Percentiles rank a stretch among this genome's conserved stretches.
These are phyloP conservation scores for Aspergillus pseudotamarii DNA, from an alignment of 2,329 filamentous ascomycete species.

Conservation along the genomic window DNA sequence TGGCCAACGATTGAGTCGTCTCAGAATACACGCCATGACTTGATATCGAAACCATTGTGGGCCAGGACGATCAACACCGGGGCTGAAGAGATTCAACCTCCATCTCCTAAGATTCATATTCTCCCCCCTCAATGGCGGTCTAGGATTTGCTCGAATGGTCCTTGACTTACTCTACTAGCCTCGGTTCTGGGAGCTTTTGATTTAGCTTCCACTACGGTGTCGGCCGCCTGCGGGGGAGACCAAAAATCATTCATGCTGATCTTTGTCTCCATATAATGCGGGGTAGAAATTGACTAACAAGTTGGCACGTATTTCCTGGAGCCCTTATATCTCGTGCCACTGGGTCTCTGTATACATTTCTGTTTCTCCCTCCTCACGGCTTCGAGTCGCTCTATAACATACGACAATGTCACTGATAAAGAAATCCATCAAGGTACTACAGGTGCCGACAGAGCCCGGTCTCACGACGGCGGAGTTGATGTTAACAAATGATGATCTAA, in stretches of 20 bases:
- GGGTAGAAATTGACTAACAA: neutral
- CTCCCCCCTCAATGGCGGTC: neutral
- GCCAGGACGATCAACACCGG: too few species aligned
- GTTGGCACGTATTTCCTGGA: too few species aligned
- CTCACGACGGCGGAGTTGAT: neutral
- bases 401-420: neutral
- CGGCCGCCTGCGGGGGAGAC: neutral
- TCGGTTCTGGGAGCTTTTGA: neutral
- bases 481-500: neutral
- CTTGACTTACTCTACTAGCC: neutral
- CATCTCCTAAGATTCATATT: too few species aligned
- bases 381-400: neutral
- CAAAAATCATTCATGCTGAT: neutral
- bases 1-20: fast-evolving
- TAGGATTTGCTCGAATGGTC: neutral
- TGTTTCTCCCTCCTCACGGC: neutral
- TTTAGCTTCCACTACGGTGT: neutral
- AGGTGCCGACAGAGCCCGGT: neutral
- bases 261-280: neutral
- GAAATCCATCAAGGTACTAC: neutral
- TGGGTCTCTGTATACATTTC: neutral
- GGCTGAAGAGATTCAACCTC: too few species aligned
- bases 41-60: too few species aligned
- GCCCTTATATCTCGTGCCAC: neutral
- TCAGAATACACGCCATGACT: too few species aligned